Evolutionary conservation across 306 rosid genomes (phyloP), one percentile per base, ranked within the genome.

Genomic region (Benincasa hispida): DNA sequence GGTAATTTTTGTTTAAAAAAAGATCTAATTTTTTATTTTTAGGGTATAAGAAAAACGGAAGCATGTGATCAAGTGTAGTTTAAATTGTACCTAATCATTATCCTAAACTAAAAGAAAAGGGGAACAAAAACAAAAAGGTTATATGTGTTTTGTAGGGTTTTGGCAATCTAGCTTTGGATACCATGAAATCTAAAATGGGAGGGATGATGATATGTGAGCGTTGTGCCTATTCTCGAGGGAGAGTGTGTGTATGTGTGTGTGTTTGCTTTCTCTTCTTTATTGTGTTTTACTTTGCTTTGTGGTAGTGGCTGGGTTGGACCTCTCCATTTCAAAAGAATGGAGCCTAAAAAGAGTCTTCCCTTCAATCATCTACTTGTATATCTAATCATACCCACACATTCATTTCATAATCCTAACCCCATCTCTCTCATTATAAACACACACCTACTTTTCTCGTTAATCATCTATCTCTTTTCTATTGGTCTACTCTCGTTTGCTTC

Each of bases 211-310:
- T 61, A 22, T 30, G 76, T 32, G 17, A 25, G 25, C 30, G 59
- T 45, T 51, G 2, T 78, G 82, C 80, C 66, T 76, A 80, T 82
- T 84, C 61, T 88, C 86, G 83, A 89, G 91, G 94, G 88, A 90
- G 89, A 87, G 94, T 86, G 82, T 72, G 8, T 81, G 79, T 81
- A 5, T 45, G 51, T 42, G 48, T 84, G 83, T 72, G 11, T 83
- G 79, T 81, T 84, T 83, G 77, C 84, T 83, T 61, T 80, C 78
- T 62, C 72, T 63, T n/a, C 73, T 79, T 35, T 74, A 62, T 41
- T 41, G 47, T 10, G 47, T 13, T 3, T 78, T 78, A 72, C 57
- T 24, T 62, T 62, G 70, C 12, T 63, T 63, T 63, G 41, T 34
- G 70, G 41, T 34, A 63, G 70, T 63, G 47, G 47, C 0, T 51